Evolutionary conservation across 208 protist genomes (phyloP), one percentile per base, ranked within the genome.

Genomic region (Borovskyia barvae): DNA sequence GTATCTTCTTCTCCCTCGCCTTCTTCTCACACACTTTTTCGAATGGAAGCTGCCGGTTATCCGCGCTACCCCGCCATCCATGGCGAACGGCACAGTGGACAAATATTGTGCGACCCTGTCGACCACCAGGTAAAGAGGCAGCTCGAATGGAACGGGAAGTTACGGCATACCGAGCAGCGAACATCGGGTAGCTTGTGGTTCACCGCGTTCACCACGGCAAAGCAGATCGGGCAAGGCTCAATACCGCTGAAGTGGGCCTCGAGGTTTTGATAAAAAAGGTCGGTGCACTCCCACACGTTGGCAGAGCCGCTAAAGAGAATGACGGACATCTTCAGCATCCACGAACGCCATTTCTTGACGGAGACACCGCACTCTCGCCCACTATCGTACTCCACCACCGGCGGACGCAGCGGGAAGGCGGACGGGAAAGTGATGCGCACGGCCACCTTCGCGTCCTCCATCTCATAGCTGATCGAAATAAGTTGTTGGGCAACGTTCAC

Each of bases 221-320:
- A 97, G 66, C 93, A 97, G 59, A 97, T 95, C 0, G 90, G 90
- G 75, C 93, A 97, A 17, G 90, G 84, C 65, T 97, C 93, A 28
- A 78, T 74, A 26, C 90, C 93, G 33, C 68, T 59, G 66, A 93
- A 95, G 71, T 97, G 87, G n/a, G 78, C 85, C 28, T 89, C 87
- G n/a, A 97, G 48, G 69, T 97, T 97, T 22, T 67, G 72, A 30
- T 79, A 72, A 64, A 93, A 95, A 24, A 97, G 79, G 39, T 80
- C 75, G n/a, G 95, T 77, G 67, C 84, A 94, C 29, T 93, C 74
- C 85, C 88, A 96, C 17, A 96, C 57, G 60, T 84, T 82, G 1
- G 82, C 57, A 4, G 78, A 79, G 15, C 81, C 80, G 30, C 75
- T 64, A 42, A 96, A 94, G n/a, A 97, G 75, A 20, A 92, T 73